phyloP scores from a whole-genome alignment of 352 stramenopile species.

The Phytopythium ostracodes region DNA sequence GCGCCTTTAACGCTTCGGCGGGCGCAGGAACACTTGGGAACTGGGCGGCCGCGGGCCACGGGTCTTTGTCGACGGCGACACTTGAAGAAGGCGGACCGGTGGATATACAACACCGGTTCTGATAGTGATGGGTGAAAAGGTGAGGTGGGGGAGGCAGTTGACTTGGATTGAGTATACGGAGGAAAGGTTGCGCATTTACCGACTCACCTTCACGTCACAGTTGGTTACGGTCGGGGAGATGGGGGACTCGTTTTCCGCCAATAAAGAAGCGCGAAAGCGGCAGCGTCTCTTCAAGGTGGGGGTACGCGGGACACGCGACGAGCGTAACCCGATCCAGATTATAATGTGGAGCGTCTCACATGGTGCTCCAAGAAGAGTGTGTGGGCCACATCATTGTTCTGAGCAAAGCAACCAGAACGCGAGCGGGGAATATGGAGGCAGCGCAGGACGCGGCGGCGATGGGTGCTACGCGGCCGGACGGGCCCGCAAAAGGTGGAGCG shows the following conservation, averaged over 20 bases:
- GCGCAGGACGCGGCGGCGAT: neutral
- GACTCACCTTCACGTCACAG: too few species aligned
- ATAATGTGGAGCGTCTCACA: neutral
- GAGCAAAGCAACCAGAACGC: neutral
- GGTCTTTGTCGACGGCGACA: neutral
- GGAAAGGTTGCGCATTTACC: neutral
- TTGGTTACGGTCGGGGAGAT: neutral
- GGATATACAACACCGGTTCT: neutral
- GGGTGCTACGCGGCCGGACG: neutral
- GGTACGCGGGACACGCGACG: neutral
- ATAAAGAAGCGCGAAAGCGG: neutral
- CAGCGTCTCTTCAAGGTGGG: neutral
- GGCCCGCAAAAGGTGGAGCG: slow-evolving; percentile 1
- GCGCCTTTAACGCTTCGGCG: neutral
- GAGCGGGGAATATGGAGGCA: neutral
- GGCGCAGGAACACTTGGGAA: too few species aligned
- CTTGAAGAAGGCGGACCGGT: neutral
- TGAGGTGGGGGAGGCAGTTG: neutral
- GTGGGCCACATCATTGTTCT: neutral
- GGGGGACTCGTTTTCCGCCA: too few species aligned
- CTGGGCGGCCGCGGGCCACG: too few species aligned
- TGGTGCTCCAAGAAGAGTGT: neutral
- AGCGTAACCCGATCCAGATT: neutral
- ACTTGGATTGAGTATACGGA: neutral
- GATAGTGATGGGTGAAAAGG: neutral